A percentile compares a stretch with the other conserved stretches of the same genome.
Evolutionary conservation across 2,329 filamentous ascomycete species (phyloP).

Genomic region (Colletotrichum paranaense): DNA sequence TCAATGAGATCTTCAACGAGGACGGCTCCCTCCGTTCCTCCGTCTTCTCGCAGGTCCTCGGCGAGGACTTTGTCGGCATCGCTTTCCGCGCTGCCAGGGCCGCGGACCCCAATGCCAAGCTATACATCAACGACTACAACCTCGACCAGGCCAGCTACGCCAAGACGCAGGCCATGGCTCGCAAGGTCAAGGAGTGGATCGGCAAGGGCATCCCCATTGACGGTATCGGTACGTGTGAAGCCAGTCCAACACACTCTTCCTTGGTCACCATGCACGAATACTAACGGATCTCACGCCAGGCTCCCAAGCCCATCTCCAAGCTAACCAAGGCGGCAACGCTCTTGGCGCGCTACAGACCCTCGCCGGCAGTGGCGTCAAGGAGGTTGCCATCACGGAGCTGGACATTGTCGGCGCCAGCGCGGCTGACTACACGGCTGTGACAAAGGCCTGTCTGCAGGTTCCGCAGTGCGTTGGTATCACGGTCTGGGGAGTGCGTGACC

Average conservation of each 20-base stretch:
- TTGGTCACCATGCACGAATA: neutral
- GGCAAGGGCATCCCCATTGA: conserved; percentile 72
- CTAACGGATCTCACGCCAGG: conserved; percentile 38
- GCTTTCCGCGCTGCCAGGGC: conserved; percentile 76
- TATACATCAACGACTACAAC: conserved; percentile 84
- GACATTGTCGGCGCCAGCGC: conserved; percentile 70
- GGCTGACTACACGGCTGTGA: conserved; percentile 68
- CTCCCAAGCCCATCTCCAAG: conserved; percentile 65
- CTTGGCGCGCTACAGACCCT: conserved; percentile 64
- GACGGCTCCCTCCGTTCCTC: conserved; percentile 68
- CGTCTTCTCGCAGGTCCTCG: conserved; percentile 76
- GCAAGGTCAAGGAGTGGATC: conserved; percentile 72
- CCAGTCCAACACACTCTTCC: neutral
- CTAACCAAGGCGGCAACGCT: conserved; percentile 55
- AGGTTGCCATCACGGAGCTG: conserved; percentile 75
- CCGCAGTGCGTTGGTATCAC: conserved; percentile 74
- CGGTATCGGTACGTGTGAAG: conserved; percentile 58
- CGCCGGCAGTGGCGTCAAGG: conserved; percentile 59
- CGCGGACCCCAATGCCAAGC: conserved; percentile 74
- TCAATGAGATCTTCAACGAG: conserved; percentile 74
- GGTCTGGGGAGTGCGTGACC: conserved; percentile 67
- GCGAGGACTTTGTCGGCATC: conserved; percentile 76
- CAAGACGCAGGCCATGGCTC: conserved; percentile 68
- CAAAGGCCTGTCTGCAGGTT: conserved; percentile 68
- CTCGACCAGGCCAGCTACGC: conserved; percentile 68